These are phyloP conservation scores for Paracoccidioides brasiliensis DNA, from an alignment of 2,329 filamentous ascomycete genomes.

Conservation along the genomic window DNA sequence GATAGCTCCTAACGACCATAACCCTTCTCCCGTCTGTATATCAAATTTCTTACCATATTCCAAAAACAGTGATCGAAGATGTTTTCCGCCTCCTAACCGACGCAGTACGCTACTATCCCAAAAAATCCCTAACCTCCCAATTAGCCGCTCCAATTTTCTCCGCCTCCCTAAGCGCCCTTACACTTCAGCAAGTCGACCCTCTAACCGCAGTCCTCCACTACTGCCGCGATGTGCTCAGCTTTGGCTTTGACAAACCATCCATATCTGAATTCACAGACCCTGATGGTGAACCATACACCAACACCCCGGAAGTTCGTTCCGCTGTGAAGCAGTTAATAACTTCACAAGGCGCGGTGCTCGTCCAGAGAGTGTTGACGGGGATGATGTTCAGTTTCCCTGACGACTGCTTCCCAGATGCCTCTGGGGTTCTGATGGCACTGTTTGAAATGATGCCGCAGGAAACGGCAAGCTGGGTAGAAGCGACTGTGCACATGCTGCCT, in stretches of 20 bases:
- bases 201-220: constrained; percentile 87
- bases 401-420: constrained; percentile 90
- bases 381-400: constrained; percentile 99
- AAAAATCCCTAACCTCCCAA: constrained; percentile 64
- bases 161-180: constrained; percentile 73
- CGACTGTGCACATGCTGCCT: constrained; percentile 72
- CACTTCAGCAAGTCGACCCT: constrained; percentile 81
- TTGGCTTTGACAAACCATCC: constrained; percentile 60
- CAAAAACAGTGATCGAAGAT: constrained; percentile 63
- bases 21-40: constrained; percentile 3
- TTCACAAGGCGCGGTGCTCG: constrained; percentile 60
- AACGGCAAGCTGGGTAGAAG: constrained; percentile 69
- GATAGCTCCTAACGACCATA: constrained; percentile 12
- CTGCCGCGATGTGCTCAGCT: constrained; percentile 77
- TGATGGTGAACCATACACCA: constrained; percentile 45
- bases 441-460: constrained; percentile 76
- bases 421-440: constrained; percentile 75
- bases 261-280: constrained; percentile 46
- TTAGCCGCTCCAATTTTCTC: constrained; percentile 75
- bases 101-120: constrained; percentile 82
- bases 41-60: neutral
- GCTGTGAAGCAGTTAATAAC: constrained; percentile 60
- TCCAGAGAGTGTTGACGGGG: constrained; percentile 82
- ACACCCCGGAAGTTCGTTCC: constrained; percentile 55
- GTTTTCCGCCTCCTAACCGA: constrained; percentile 91